Conservation (phyloP, 2,329 filamentous ascomycete genomes). For the Diaporthe humulicola region DNA sequence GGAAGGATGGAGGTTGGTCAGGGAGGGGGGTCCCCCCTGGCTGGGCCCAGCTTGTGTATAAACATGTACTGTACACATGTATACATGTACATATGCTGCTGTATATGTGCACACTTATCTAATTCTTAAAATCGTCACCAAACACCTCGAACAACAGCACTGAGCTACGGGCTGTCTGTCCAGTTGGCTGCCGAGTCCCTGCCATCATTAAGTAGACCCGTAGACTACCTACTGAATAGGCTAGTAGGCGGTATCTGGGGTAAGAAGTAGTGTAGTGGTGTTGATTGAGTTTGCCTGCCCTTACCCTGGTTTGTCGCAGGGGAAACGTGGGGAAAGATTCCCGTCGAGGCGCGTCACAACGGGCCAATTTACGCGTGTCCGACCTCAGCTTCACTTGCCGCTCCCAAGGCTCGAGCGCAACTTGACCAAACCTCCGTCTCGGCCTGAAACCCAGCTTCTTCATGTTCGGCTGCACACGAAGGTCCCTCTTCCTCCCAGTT, state of each 20-base stretch:
- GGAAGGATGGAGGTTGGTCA: not conserved
- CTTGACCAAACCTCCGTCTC: not conserved
- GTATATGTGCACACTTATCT: not conserved
- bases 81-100: not conserved
- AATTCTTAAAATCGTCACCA: constrained; percentile 18
- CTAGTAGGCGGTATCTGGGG: not conserved
- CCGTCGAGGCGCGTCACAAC: constrained; percentile 12
- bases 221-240: not conserved
- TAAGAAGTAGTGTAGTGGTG: not conserved
- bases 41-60: constrained; percentile 3
- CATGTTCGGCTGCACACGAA: not conserved
- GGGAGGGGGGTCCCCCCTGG: not conserved
- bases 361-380: constrained; percentile 21
- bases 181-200: not conserved
- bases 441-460: not conserved
- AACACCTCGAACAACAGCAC: not conserved
- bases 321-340: not conserved
- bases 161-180: not conserved
- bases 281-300: not conserved
- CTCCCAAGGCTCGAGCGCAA: not conserved
- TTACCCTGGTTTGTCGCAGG: not conserved
- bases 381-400: not conserved
- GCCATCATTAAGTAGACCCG: not conserved
- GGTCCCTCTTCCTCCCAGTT: not conserved
- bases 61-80: not conserved